Percentiles rank a stretch among this genome's conserved stretches.
These are phyloP conservation scores for Dactylorhiza incarnata DNA, from an alignment of 106 monocot species.

Conservation along the genomic window DNA sequence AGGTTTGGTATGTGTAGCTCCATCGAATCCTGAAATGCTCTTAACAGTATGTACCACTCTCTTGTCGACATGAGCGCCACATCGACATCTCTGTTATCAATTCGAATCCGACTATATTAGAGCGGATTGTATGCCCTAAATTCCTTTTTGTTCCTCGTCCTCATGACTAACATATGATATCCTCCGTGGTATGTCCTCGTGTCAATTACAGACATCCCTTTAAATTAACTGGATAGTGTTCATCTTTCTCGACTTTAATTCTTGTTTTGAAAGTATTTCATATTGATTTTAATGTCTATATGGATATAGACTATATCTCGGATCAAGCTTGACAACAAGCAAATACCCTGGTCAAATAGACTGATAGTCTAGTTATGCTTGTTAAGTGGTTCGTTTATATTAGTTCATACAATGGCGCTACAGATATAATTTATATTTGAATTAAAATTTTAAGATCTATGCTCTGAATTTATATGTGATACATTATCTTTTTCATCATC, in stretches of 20 bases:
- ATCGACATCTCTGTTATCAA: constrained; percentile 46
- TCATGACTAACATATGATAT: constrained; percentile 15
- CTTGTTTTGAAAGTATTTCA: background rate
- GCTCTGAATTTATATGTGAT: background rate
- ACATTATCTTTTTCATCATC: background rate
- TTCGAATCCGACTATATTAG: constrained; percentile 36
- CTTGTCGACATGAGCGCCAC: constrained; percentile 53
- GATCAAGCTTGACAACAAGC: background rate
- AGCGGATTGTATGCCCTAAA: constrained; percentile 45
- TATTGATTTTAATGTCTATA: background rate
- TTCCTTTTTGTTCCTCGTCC: constrained; percentile 8
- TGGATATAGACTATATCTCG: no score
- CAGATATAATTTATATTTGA: background rate
- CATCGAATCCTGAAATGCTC: constrained; percentile 59
- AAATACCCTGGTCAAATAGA: background rate
- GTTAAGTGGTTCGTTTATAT: background rate
- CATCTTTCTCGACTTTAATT: background rate
- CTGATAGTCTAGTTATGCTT: background rate
- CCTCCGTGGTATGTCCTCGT: constrained; percentile 4
- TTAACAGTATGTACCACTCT: constrained; percentile 46
- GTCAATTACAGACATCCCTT: background rate
- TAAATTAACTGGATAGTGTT: background rate
- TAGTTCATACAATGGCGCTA: background rate
- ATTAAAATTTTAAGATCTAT: background rate
- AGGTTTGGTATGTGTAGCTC: constrained; percentile 52